Conservation (phyloP, 1,284 basidiomycete genomes). For the Leccinum insigne region DNA sequence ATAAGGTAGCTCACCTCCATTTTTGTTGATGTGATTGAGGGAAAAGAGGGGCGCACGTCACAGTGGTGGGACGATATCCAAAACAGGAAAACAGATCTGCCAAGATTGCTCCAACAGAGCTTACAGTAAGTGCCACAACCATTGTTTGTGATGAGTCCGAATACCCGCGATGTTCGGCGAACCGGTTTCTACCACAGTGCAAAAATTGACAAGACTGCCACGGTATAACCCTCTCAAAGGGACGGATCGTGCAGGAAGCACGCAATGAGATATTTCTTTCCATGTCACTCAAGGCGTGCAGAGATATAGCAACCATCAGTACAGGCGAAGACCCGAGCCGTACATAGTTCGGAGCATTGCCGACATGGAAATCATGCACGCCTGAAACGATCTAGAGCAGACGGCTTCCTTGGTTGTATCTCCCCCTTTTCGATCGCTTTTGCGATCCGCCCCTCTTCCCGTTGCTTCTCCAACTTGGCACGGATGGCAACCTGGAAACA, state of each 20-base stretch:
- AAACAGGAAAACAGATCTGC: neutral
- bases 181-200: neutral
- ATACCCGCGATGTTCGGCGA: no score
- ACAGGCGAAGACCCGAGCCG: neutral
- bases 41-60: neutral
- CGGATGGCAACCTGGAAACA: slow-evolving; percentile 60
- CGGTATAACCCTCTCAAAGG: neutral
- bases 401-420: slow-evolving; percentile 45
- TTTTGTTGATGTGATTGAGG: neutral
- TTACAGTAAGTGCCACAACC: no score
- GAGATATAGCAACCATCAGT: neutral
- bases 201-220: neutral
- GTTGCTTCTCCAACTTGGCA: slow-evolving; percentile 66
- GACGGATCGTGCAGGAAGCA: neutral
- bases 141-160: no score
- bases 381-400: slow-evolving; percentile 70
- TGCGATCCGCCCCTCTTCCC: slow-evolving; percentile 50
- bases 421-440: slow-evolving; percentile 43
- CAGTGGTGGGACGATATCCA: neutral
- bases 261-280: neutral
- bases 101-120: no score
- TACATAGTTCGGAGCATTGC: neutral
- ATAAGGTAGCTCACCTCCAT: neutral
- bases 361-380: slow-evolving; percentile 17
- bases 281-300: neutral